Base-by-base conservation (phyloP, 208 protist genomes). In the Trypanosoma boissoni region DNA sequence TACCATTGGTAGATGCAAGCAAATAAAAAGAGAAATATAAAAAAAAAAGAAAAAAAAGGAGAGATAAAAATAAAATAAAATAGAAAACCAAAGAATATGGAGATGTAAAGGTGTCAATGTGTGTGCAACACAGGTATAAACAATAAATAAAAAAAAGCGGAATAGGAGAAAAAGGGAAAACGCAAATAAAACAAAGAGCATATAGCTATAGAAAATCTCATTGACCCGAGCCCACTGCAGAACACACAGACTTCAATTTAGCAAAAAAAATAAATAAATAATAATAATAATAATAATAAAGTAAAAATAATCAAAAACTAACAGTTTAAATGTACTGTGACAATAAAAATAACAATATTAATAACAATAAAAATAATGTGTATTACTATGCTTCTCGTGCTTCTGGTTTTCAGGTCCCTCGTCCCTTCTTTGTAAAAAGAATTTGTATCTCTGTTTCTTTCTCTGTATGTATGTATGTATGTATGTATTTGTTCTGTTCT, bases 321-420 rank as follows among this genome's bases (percentile, higher is more conserved):
- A n/a, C n/a, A n/a, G n/a, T n/a, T n/a, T n/a, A n/a, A n/a, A n/a
- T n/a, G n/a, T n/a, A n/a, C n/a, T n/a, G n/a, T n/a, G n/a, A n/a
- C n/a, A n/a, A 39, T 39, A 39, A 39, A 39, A 39, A 39, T 39
- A 39, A 39, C 6, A 39, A 39, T 12, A 39, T 16, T 39, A 39
- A 39, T 39, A 34, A 56, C 28, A 42, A 71, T 53, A 26, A 32
- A 10, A 52, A 44, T 7, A 53, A 9, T 16, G 31, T 45, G 12
- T 2, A 5, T 14, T 32, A 39, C 18, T 45, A 39, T 9, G 9
- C 3, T 43, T 37, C 14, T n/a, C n/a, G n/a, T n/a, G n/a, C n/a
- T n/a, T n/a, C n/a, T n/a, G n/a, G n/a, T n/a, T n/a, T n/a, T n/a
- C n/a, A n/a, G n/a, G n/a, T n/a, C n/a, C n/a, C n/a, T n/a, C n/a